Conservation (phyloP, 441 rosid genomes). For the Euphorbia celastroides region DNA sequence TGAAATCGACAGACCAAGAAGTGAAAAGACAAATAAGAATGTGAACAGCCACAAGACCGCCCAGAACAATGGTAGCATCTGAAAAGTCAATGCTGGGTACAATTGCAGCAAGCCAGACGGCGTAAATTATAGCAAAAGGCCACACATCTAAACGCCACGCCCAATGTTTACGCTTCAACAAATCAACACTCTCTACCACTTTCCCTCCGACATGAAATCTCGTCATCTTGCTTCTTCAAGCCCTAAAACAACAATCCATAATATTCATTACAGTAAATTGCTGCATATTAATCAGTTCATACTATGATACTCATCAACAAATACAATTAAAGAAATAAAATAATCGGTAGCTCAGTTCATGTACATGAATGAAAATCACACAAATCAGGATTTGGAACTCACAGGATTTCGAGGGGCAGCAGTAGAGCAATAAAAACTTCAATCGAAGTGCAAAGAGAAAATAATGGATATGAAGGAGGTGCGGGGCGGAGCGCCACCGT, state of each 20-base stretch:
- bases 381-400: background rate
- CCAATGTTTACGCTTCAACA: slow-evolving; percentile 63
- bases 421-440: background rate
- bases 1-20: slow-evolving; percentile 89
- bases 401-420: slow-evolving; percentile 1
- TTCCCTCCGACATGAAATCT: slow-evolving; percentile 78
- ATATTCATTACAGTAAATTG: background rate
- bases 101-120: slow-evolving; percentile 45
- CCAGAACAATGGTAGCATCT: slow-evolving; percentile 72
- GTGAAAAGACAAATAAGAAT: slow-evolving; percentile 80
- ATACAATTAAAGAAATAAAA: background rate
- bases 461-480: background rate
- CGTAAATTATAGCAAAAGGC: slow-evolving; percentile 76
- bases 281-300: too few species aligned
- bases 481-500: background rate
- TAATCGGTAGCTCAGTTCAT: background rate
- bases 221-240: slow-evolving; percentile 33
- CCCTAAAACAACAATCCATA: slow-evolving; percentile 1
- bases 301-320: background rate
- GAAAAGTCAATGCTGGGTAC: slow-evolving; percentile 65
- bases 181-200: slow-evolving; percentile 86
- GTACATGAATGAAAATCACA: background rate
- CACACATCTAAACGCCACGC: slow-evolving; percentile 80
- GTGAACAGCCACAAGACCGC: slow-evolving; percentile 60
- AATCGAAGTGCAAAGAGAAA: background rate